Percentiles rank a stretch among this genome's conserved stretches.
Conservation (phyloP, 768 basidiomycete species). For the Tulasnella sp. region DNA sequence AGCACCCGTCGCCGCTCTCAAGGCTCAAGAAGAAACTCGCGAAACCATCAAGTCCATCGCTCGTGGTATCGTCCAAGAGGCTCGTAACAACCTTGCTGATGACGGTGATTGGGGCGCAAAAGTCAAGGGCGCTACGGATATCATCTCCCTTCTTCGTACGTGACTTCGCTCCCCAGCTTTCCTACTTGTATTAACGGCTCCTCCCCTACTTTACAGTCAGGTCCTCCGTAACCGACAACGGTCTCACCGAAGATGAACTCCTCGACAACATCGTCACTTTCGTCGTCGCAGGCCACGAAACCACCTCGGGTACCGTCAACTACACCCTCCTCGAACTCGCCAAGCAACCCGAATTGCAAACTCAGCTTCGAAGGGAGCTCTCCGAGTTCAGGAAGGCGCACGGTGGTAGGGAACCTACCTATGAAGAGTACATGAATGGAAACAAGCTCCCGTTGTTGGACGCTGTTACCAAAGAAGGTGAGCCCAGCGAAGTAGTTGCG, state of each 20-base stretch:
- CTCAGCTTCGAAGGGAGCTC: conserved; percentile 20
- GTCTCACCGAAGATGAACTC: conserved; percentile 19
- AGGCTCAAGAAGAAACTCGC: conserved; percentile 13
- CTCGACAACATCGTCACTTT: conserved; percentile 17
- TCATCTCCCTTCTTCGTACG: conserved; percentile 11
- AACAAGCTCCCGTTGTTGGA: conserved; percentile 17
- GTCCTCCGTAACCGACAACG: conserved; percentile 1
- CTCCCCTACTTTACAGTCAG: background rate
- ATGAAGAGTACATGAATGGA: conserved; percentile 19
- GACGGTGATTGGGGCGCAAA: background rate
- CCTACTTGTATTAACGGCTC: background rate
- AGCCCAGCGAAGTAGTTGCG: background rate
- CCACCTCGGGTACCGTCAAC: conserved; percentile 16
- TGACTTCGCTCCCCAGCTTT: background rate
- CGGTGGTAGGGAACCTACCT: conserved; percentile 14
- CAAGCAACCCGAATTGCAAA: conserved; percentile 19
- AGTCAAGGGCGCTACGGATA: conserved; percentile 4
- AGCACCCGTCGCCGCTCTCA: conserved; percentile 1
- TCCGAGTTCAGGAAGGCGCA: background rate
- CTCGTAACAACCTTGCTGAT: background rate
- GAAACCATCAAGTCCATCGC: conserved; percentile 10
- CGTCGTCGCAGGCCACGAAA: conserved; percentile 21
- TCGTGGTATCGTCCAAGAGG: background rate
- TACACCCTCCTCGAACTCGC: conserved; percentile 20
- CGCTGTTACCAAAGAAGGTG: conserved; percentile 20